phyloP scores from a whole-genome alignment of 441 rosid genomes.

The Populus hybrid region DNA sequence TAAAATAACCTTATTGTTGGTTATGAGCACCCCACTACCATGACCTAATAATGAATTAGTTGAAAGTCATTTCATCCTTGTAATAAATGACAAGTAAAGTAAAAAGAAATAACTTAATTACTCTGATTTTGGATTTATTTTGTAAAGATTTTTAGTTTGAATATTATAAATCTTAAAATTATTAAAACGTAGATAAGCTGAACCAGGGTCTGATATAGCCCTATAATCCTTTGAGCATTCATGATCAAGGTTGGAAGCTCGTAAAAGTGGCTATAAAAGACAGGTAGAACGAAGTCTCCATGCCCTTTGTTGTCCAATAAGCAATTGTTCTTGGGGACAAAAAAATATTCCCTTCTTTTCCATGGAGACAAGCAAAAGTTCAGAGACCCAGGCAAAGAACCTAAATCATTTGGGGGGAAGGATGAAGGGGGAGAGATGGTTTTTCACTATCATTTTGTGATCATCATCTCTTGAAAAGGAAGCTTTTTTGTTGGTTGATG shows the following conservation, averaged over 20 bases:
- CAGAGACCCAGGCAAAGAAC: conserved; percentile 25
- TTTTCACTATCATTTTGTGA: conserved; percentile 35
- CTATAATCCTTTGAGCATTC: too few relatives aligned
- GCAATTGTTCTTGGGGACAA: background rate
- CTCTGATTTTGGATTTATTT: fast-evolving
- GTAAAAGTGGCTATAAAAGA: background rate
- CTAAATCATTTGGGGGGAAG: conserved; percentile 36
- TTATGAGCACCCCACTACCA: too few relatives aligned
- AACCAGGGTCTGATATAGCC: too few relatives aligned
- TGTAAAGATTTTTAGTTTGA: too few relatives aligned
- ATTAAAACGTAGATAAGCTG: fast-evolving
- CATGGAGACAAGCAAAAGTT: conserved; percentile 12
- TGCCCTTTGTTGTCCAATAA: background rate
- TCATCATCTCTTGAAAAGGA: conserved; percentile 45
- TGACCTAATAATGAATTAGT: too few relatives aligned
- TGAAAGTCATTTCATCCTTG: background rate
- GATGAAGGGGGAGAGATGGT: conserved; percentile 26
- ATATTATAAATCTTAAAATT: too few relatives aligned
- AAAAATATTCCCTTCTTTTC: background rate
- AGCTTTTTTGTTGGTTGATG: conserved; percentile 39
- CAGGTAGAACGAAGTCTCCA: conserved; percentile 8
- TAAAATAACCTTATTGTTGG: background rate
- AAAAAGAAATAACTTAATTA: fast-evolving
- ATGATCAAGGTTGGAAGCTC: too few relatives aligned
- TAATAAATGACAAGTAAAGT: too few relatives aligned